phyloP scores from a whole-genome alignment of 768 basidiomycete genomes.

The Sporobolomyces pararoseus region DNA sequence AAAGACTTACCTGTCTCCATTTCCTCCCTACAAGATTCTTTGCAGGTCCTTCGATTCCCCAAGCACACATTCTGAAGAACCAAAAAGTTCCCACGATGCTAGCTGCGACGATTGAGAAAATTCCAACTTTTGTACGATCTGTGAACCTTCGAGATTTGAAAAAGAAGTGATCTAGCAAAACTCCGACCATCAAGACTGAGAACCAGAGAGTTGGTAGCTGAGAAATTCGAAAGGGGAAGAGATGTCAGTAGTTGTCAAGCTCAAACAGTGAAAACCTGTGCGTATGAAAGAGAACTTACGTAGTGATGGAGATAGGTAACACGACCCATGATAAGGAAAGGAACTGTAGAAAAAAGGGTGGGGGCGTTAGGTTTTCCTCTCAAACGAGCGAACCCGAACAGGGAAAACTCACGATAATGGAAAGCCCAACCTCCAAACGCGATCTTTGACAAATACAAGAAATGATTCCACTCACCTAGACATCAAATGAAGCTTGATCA shows the following conservation, averaged over 20 bases:
- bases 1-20: conserved; percentile 44
- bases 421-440: conserved; percentile 87
- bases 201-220: conserved; percentile 88
- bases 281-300: conserved; percentile 55
- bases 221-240: conserved; percentile 56
- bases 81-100: conserved; percentile 75
- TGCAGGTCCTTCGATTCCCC: conserved; percentile 80
- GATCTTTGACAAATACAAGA: conserved; percentile 85
- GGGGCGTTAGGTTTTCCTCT: not conserved
- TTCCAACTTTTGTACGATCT: conserved; percentile 63
- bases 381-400: no score
- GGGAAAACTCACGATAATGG: conserved; percentile 69
- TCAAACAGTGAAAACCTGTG: not conserved
- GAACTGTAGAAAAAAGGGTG: conserved; percentile 56
- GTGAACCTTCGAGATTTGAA: conserved; percentile 69
- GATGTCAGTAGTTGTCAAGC: conserved; percentile 70
- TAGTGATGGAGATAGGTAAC: conserved; percentile 92
- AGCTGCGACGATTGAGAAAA: conserved; percentile 63
- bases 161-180: conserved; percentile 86
- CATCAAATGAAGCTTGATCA: no score
- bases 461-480: conserved; percentile 86
- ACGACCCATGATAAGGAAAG: conserved; percentile 83
- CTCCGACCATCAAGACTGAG: conserved; percentile 82
- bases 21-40: conserved; percentile 13
- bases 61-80: conserved; percentile 88